Conservation (phyloP, 352 stramenopile species). For the Peronospora tabacina region DNA sequence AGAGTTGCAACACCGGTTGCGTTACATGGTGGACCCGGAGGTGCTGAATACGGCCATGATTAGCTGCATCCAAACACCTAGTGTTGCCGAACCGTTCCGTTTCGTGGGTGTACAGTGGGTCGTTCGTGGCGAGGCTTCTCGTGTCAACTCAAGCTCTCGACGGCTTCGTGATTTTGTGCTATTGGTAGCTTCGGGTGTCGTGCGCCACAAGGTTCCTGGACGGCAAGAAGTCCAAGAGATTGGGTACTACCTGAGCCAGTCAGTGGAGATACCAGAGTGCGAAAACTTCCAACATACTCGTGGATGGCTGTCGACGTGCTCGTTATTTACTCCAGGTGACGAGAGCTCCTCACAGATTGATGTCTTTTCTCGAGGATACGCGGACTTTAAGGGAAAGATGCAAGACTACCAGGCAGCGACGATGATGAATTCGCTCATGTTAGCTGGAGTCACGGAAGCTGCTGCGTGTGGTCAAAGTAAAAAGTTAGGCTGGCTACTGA, state of each 20-base stretch:
- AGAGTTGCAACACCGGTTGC: constrained; percentile 25
- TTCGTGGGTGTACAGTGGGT: constrained; percentile 31
- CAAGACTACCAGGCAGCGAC: constrained; percentile 24
- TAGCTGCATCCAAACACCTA: constrained; percentile 17
- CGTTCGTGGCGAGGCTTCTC: constrained; percentile 17
- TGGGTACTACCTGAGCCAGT: constrained; percentile 24
- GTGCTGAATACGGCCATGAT: constrained; percentile 26
- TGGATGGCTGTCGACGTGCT: constrained; percentile 28
- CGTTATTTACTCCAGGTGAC: constrained; percentile 17
- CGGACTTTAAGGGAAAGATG: constrained; percentile 26
- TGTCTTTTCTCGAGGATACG: constrained; percentile 20
- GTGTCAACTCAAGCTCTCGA: constrained; percentile 13
- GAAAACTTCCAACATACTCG: constrained; percentile 5
- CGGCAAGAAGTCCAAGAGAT: constrained; percentile 9
- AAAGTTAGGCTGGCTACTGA: constrained; percentile 44
- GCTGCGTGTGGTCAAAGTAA: constrained; percentile 48
- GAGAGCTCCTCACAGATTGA: constrained; percentile 7
- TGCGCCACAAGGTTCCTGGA: constrained; percentile 10
- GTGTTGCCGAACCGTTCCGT: constrained; percentile 20
- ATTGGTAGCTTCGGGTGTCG: constrained; percentile 24
- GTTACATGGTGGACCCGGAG: constrained; percentile 27
- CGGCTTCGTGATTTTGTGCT: constrained; percentile 31
- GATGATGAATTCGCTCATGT: constrained; percentile 19
- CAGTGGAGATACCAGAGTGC: constrained; percentile 14
- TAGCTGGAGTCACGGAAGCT: constrained; percentile 23